Evolutionary conservation across 441 rosid species (phyloP).

Genomic region (Populus tomentosa): DNA sequence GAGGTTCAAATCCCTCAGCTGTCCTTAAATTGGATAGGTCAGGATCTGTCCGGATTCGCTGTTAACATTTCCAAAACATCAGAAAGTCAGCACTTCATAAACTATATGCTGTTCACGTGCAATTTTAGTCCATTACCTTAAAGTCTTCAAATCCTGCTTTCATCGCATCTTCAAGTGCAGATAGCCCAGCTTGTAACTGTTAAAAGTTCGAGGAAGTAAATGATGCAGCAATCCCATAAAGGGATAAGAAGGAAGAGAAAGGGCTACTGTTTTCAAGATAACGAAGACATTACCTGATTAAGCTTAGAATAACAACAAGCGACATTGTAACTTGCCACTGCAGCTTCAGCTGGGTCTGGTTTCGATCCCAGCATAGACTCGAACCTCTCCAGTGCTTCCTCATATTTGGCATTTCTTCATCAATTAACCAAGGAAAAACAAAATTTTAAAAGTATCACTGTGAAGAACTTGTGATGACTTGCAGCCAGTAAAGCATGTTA

Average conservation of each 20-base stretch:
- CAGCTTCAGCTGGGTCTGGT: constrained; percentile 72
- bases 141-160: constrained; percentile 80
- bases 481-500: neutral
- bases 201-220: neutral
- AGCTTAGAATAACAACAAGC: constrained; percentile 96
- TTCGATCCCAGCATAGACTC: constrained; percentile 93
- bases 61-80: constrained; percentile 28
- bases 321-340: constrained; percentile 93
- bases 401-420: constrained; percentile 65
- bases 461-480: neutral
- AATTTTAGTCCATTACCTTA: constrained; percentile 43
- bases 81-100: neutral
- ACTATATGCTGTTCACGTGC: neutral
- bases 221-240: neutral
- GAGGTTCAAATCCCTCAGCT: constrained; percentile 56
- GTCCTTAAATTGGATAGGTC: constrained; percentile 67
- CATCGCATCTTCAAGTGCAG: constrained; percentile 88
- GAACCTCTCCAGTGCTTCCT: constrained; percentile 81
- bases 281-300: constrained; percentile 53
- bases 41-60: constrained; percentile 87
- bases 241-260: neutral
- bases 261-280: neutral
- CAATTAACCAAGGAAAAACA: constrained; percentile 1
- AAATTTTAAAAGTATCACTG: neutral
- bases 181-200: constrained; percentile 85